Base-by-base conservation (phyloP, 352 stramenopile genomes). In the Phytophthora ohioensis region DNA sequence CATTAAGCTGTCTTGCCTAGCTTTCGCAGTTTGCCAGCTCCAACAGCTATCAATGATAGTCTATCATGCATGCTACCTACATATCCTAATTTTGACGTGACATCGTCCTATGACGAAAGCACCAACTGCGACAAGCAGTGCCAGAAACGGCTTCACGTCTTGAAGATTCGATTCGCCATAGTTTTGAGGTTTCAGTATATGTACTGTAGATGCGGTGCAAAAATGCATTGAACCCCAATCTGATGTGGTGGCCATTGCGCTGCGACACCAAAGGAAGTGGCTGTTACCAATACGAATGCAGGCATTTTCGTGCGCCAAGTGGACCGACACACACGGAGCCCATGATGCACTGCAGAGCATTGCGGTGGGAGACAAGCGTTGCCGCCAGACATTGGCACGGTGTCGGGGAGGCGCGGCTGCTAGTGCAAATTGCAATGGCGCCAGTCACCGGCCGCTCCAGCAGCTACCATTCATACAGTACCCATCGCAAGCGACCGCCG, bases 301-400 rank as follows among this genome's bases (percentile, higher is more conserved):
- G 41, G 4, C 41, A 53, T 43, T 62, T 57, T 62, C 63, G 61
- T 69, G 52, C 42, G 51, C 52, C 17, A 69, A 69, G 34, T 64
- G 61, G 61, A 68, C 32, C 12, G 21, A 59, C 43, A 52, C 21
- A 27, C 47, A 35, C 8, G 5, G 35, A 8, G 27, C 13, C 13
- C 27, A 53, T 9, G 12, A 55, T 39, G n/a, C 32, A 8, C 6
- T 32, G 31, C 10, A 30, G 15, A 21, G n/a, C 8, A 34, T 46
- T 46, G 34, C 4, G 27, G 30, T 32, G 13, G 41, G 21, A 59
- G 62, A 51, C 42, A 35, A n/a, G 17, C 43, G 32, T 38, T 9
- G 9, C 1, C 41, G 4, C 15, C 30, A 30, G n/a, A n/a, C 15
- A 27, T 9, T 27, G 42, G n/a, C 15, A 48, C 21, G 21, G 21